phyloP scores from a whole-genome alignment of 768 basidiomycete genomes.

The Peribolospora kevripleyi region DNA sequence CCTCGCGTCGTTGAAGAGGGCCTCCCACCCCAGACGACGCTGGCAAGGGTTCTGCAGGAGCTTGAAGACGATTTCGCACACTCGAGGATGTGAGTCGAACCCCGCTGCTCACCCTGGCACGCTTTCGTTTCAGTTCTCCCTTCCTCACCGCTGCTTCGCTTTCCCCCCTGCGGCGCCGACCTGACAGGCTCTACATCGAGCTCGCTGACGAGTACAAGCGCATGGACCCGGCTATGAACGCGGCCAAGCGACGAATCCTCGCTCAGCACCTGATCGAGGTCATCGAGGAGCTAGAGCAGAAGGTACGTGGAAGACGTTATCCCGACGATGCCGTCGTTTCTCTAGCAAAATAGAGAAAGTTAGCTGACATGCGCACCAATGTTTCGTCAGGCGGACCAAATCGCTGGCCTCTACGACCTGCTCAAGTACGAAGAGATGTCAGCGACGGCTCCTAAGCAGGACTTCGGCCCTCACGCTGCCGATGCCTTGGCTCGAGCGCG shows the following conservation, averaged over 20 bases:
- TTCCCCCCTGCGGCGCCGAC: neutral
- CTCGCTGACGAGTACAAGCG: slow-evolving; percentile 78
- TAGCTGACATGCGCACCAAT: neutral
- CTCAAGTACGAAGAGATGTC: slow-evolving; percentile 29
- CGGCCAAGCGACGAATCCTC: slow-evolving; percentile 55
- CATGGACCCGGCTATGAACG: slow-evolving; percentile 63
- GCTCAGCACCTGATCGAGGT: slow-evolving; percentile 75
- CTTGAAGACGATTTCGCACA: slow-evolving; percentile 87
- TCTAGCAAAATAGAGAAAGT: neutral
- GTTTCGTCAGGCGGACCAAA: slow-evolving; percentile 57
- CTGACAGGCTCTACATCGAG: slow-evolving; percentile 55
- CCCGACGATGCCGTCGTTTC: neutral
- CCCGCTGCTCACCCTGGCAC: neutral
- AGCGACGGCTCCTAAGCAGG: no score
- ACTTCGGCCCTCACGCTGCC: no score
- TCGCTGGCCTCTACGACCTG: slow-evolving; percentile 68
- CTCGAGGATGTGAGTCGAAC: slow-evolving; percentile 54
- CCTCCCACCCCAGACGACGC: slow-evolving; percentile 65
- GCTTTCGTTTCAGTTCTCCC: neutral
- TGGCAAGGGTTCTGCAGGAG: slow-evolving; percentile 56
- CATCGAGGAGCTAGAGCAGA: slow-evolving; percentile 72
- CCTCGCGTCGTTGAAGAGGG: slow-evolving; percentile 5
- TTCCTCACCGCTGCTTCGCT: neutral
- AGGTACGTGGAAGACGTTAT: slow-evolving; percentile 28
- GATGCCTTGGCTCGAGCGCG: no score